A percentile compares a stretch with the other conserved stretches of the same genome.
Conservation (phyloP, 2,329 filamentous ascomycete species). For the Endothia cerciana region DNA sequence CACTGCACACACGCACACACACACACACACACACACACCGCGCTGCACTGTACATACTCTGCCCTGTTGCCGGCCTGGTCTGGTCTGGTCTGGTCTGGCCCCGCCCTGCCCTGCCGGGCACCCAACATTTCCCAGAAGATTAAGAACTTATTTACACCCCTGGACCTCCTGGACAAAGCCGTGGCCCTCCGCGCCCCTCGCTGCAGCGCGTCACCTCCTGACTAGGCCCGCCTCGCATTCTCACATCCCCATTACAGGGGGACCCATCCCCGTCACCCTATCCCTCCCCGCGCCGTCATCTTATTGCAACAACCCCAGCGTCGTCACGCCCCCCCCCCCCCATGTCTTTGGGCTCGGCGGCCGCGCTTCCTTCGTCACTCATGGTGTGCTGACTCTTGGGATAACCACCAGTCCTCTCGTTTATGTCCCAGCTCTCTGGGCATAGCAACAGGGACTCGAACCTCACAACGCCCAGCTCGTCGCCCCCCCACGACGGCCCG, state of each 20-base stretch:
- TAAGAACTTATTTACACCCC: constrained; percentile 3
- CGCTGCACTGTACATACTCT: neutral
- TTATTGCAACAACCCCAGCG: constrained; percentile 17
- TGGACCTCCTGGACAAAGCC: neutral
- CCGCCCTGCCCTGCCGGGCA: neutral
- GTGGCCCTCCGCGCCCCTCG: neutral
- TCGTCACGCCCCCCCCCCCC: constrained; percentile 13
- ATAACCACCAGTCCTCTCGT: constrained; percentile 71
- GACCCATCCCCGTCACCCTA: constrained; percentile 23
- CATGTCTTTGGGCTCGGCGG: constrained; percentile 19
- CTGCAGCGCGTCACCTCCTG: neutral
- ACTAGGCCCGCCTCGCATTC: neutral
- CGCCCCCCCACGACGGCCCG: constrained; percentile 44
- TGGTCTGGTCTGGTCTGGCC: neutral
- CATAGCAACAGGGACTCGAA: constrained; percentile 43
- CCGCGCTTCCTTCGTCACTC: constrained; percentile 21
- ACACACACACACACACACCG: no score
- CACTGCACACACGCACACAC: neutral
- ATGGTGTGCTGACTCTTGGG: constrained; percentile 30
- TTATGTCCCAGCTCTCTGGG: constrained; percentile 79
- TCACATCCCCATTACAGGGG: constrained; percentile 17
- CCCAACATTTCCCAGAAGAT: neutral
- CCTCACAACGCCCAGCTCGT: constrained; percentile 49
- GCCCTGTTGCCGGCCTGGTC: neutral
- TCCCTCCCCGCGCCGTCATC: constrained; percentile 16